A percentile compares a stretch with the other conserved stretches of the same genome.
phyloP scores from a whole-genome alignment of 768 basidiomycete species.

The Mycena crocata region DNA sequence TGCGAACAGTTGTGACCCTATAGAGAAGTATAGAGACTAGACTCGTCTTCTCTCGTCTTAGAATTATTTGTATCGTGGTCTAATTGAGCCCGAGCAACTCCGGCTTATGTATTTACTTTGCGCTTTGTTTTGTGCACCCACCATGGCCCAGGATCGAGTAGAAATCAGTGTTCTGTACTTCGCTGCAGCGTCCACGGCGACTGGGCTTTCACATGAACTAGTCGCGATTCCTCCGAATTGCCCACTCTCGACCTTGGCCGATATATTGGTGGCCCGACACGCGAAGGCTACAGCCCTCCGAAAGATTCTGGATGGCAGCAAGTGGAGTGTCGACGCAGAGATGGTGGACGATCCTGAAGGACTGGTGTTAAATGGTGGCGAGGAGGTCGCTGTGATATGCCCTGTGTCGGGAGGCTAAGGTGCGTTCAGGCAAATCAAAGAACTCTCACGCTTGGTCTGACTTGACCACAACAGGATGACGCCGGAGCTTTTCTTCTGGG shows the following conservation, averaged over 20 bases:
- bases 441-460: not conserved
- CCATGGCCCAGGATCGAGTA: constrained; percentile 28
- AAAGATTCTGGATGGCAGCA: constrained; percentile 67
- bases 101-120: no score
- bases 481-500: constrained; percentile 2
- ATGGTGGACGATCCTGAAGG: constrained; percentile 74
- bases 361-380: constrained; percentile 69
- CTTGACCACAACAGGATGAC: constrained; percentile 1
- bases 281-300: constrained; percentile 58
- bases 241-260: constrained; percentile 61
- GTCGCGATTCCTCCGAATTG: constrained; percentile 64
- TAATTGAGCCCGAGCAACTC: no score
- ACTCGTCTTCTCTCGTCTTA: no score
- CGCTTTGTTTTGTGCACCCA: no score
- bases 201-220: constrained; percentile 65
- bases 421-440: not conserved
- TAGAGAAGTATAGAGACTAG: no score
- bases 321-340: constrained; percentile 86
- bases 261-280: constrained; percentile 66
- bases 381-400: constrained; percentile 84
- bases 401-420: constrained; percentile 83
- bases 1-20: no score
- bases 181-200: constrained; percentile 76
- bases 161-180: constrained; percentile 66
- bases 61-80: no score